Evolutionary conservation across 371 early-diverging fungal species (phyloP).

Genomic region (Dipsacomyces acuminosporus): DNA sequence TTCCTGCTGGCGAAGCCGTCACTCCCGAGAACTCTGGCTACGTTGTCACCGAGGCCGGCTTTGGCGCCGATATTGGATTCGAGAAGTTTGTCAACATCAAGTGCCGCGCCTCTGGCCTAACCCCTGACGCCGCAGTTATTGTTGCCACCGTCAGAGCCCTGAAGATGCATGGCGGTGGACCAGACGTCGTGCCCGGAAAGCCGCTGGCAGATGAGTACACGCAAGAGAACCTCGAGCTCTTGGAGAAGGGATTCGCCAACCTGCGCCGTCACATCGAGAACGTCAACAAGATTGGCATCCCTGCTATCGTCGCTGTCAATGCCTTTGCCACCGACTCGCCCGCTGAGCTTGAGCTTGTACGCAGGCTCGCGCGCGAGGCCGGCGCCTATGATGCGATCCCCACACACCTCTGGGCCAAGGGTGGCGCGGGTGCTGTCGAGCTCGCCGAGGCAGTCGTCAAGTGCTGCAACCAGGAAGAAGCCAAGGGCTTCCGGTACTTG

Average conservation of each 20-base stretch:
- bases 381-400: conserved; percentile 85
- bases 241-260: conserved; percentile 80
- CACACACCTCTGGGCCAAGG: conserved; percentile 89
- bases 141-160: conserved; percentile 93
- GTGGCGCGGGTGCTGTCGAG: conserved; percentile 85
- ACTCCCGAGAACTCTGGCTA: conserved; percentile 67
- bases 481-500: conserved; percentile 72
- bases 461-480: conserved; percentile 56
- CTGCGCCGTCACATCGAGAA: conserved; percentile 86
- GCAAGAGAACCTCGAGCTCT: conserved; percentile 76
- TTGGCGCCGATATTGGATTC: conserved; percentile 99
- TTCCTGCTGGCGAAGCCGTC: conserved; percentile 51
- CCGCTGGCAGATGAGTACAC: conserved; percentile 84
- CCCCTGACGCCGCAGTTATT: conserved; percentile 89
- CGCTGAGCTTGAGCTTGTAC: conserved; percentile 81
- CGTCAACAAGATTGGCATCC: conserved; percentile 81
- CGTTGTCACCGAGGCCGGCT: conserved; percentile 96
- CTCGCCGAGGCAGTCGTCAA: conserved; percentile 79
- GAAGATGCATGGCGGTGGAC: conserved; percentile 97
- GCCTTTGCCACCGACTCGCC: conserved; percentile 83
- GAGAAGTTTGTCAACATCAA: conserved; percentile 99
- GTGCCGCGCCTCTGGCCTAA: conserved; percentile 83
- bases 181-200: conserved; percentile 89
- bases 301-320: conserved; percentile 93
- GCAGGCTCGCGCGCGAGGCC: conserved; percentile 64